phyloP scores from a whole-genome alignment of 1,284 basidiomycete genomes.

The Sporisorium scitamineum region DNA sequence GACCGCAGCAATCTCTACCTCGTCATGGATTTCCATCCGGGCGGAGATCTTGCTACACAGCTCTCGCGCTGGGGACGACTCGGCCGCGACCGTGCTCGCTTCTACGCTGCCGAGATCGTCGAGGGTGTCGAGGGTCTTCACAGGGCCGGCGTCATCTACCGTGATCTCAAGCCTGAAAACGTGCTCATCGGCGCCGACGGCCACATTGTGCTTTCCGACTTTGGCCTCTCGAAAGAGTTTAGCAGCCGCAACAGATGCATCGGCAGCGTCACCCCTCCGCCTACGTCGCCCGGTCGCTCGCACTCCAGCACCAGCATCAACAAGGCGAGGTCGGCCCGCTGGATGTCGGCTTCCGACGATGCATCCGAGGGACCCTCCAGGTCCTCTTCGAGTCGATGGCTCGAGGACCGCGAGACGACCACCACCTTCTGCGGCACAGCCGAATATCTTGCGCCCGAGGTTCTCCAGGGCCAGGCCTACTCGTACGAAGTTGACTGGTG shows the following conservation, averaged over 20 bases:
- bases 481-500: slow-evolving; percentile 99
- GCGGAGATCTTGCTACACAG: slow-evolving; percentile 87
- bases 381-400: slow-evolving; percentile 79
- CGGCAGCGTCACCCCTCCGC: slow-evolving; percentile 82
- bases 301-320: slow-evolving; percentile 70
- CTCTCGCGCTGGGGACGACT: slow-evolving; percentile 90
- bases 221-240: slow-evolving; percentile 86
- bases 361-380: slow-evolving; percentile 16
- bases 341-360: slow-evolving; percentile 80
- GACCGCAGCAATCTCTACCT: slow-evolving; percentile 68
- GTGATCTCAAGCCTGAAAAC: slow-evolving; percentile 99
- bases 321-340: slow-evolving; percentile 88
- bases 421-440: slow-evolving; percentile 99
- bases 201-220: slow-evolving; percentile 99
- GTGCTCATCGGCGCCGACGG: slow-evolving; percentile 98
- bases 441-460: slow-evolving; percentile 99
- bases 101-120: slow-evolving; percentile 98
- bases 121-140: slow-evolving; percentile 98
- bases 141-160: slow-evolving; percentile 98
- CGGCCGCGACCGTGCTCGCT: slow-evolving; percentile 91
- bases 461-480: slow-evolving; percentile 96
- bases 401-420: slow-evolving; percentile 96
- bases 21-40: slow-evolving; percentile 85
- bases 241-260: slow-evolving; percentile 80
- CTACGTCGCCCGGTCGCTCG: slow-evolving; percentile 71